These are phyloP conservation scores for Termitomyces sp. DNA, from an alignment of 768 basidiomycete species.

Conservation along the genomic window DNA sequence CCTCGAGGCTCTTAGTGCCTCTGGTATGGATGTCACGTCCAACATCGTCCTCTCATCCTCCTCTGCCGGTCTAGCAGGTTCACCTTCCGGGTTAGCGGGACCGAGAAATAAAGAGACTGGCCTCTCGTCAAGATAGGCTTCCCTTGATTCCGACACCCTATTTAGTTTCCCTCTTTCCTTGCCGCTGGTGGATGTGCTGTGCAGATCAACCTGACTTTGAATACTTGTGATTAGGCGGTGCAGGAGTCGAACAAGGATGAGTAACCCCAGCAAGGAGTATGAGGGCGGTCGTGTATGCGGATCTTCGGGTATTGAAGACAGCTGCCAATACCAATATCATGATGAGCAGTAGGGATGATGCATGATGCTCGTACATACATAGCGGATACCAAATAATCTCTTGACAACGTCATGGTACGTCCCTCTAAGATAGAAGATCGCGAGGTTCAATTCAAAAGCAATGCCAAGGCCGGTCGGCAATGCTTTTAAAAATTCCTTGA, in stretches of 20 bases:
- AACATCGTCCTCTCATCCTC: constrained; percentile 70
- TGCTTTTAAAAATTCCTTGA: constrained; percentile 33
- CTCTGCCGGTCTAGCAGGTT: constrained; percentile 58
- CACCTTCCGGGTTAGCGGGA: constrained; percentile 47
- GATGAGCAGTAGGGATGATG: not conserved
- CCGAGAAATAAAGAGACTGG: constrained; percentile 59
- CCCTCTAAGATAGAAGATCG: constrained; percentile 77
- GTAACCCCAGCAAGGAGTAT: constrained; percentile 80
- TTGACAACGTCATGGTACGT: constrained; percentile 75
- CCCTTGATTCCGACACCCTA: constrained; percentile 25
- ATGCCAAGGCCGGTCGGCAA: constrained; percentile 57
- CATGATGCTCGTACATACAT: constrained; percentile 42
- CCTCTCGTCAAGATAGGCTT: constrained; percentile 56
- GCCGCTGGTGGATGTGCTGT: constrained; percentile 10
- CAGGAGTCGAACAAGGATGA: constrained; percentile 63
- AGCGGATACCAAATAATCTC: constrained; percentile 63
- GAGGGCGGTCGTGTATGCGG: constrained; percentile 77
- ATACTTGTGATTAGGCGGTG: constrained; percentile 56
- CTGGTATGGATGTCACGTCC: constrained; percentile 55
- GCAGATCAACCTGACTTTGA: constrained; percentile 25
- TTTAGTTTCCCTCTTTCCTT: constrained; percentile 35
- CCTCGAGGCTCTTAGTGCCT: constrained; percentile 52
- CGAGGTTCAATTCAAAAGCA: constrained; percentile 70
- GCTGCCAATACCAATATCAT: constrained; percentile 34
- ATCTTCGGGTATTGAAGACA: constrained; percentile 71